Percentiles rank a stretch among this genome's conserved stretches.
phyloP scores from a whole-genome alignment of 495 filamentous ascomycete species.

The Rhypophila decipiens region DNA sequence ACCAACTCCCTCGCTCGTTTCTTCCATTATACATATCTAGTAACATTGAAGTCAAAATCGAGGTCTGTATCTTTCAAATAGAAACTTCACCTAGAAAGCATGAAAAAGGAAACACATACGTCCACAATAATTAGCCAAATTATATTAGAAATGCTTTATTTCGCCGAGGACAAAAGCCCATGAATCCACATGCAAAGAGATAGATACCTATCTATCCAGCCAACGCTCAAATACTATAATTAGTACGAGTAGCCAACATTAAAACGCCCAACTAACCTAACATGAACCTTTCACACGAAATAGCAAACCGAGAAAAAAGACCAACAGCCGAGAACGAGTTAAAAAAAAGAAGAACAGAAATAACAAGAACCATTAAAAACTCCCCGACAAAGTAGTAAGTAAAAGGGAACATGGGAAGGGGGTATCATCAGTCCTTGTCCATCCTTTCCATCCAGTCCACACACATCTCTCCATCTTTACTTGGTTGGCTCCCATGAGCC shows the following conservation, averaged over 20 bases:
- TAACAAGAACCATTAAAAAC: too few relatives aligned
- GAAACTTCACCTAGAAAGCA: background rate
- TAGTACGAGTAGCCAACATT: background rate
- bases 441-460: conserved; percentile 33
- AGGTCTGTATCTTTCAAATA: background rate
- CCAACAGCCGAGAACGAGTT: background rate
- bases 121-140: too few relatives aligned
- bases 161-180: background rate
- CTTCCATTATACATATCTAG: too few relatives aligned
- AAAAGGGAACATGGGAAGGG: too few relatives aligned
- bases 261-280: background rate
- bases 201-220: background rate
- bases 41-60: too few relatives aligned
- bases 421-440: conserved; percentile 14
- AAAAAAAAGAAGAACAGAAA: conserved; percentile 1
- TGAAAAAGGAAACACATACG: too few relatives aligned
- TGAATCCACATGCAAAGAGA: background rate
- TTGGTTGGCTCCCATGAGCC: conserved; percentile 28
- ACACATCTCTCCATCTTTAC: conserved; percentile 36
- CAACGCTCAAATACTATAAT: background rate
- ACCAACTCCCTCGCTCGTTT: too few relatives aligned
- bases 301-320: conserved; percentile 1
- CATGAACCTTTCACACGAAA: background rate
- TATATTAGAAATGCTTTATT: background rate
- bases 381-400: too few relatives aligned